phyloP scores from a whole-genome alignment of 208 protist genomes.

The Hexamita inflata region DNA sequence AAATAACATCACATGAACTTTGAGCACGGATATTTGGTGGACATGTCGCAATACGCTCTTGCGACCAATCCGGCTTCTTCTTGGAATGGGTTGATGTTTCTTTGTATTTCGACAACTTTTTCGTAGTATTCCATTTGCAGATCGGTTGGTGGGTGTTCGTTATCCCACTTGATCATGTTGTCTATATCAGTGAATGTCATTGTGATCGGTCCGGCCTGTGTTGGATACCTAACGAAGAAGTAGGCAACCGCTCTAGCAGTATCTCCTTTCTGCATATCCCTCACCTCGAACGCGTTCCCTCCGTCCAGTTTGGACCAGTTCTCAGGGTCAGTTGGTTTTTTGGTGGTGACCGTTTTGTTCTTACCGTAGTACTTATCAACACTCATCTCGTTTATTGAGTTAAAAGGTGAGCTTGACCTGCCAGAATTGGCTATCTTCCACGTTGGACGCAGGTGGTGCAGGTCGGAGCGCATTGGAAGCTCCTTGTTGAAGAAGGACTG shows the following conservation, averaged over 20 bases:
- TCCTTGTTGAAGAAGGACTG: not conserved
- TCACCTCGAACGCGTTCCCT: not conserved
- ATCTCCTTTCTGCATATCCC: not conserved
- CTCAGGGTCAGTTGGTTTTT: not conserved
- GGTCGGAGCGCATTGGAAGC: not conserved
- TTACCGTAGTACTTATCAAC: not conserved
- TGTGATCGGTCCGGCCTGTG: not conserved
- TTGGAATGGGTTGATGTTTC: too few relatives aligned
- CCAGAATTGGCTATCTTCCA: not conserved
- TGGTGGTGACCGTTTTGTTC: not conserved
- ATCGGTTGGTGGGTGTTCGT: not conserved
- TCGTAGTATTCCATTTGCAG: not conserved
- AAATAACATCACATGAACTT: too few relatives aligned
- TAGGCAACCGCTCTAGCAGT: not conserved
- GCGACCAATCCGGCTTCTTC: too few relatives aligned
- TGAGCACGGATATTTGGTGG: too few relatives aligned
- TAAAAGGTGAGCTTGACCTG: not conserved
- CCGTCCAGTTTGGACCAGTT: not conserved
- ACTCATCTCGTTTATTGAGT: not conserved
- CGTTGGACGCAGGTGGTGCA: not conserved
- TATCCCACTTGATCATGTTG: not conserved
- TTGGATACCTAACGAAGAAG: not conserved
- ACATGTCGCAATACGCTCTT: too few relatives aligned
- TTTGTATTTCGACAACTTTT: too few relatives aligned
- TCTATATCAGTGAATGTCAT: not conserved